A percentile compares a stretch with the other conserved stretches of the same genome.
Evolutionary conservation across 345 rosid species (phyloP).

Genomic region (Murraya paniculata): DNA sequence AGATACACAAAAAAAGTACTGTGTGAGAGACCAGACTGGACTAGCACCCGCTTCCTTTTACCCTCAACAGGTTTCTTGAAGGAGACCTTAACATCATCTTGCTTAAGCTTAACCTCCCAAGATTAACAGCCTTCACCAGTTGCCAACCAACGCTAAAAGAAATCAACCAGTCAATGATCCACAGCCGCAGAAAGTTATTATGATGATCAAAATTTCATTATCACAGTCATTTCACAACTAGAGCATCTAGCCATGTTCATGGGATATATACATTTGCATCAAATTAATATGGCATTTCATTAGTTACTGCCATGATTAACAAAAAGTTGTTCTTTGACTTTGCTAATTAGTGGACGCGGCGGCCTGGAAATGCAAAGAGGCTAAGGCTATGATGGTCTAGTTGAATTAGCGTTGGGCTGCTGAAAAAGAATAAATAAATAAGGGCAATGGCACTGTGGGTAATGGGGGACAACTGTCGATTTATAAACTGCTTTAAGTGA

Average conservation of each 20-base stretch:
- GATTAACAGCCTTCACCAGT: neutral
- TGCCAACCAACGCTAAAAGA: no score
- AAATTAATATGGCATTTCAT: neutral
- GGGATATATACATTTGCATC: neutral
- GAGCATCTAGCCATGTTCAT: neutral
- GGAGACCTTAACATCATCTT: neutral
- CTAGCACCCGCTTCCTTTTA: neutral
- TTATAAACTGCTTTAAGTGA: neutral
- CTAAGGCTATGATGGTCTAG: neutral
- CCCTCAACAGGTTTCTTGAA: neutral
- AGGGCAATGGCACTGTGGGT: conserved; percentile 5
- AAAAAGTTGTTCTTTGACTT: neutral
- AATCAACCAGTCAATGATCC: neutral
- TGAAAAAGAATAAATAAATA: neutral
- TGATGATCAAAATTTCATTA: neutral
- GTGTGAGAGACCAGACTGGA: neutral
- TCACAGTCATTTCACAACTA: neutral
- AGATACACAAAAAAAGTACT: neutral
- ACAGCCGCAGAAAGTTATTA: neutral
- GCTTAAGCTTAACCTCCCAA: neutral
- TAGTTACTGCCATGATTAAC: neutral
- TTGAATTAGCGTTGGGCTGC: neutral
- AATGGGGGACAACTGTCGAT: conserved; percentile 13
- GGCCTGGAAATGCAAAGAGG: conserved; percentile 12
- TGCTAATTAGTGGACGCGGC: conserved; percentile 22